Base-by-base conservation (phyloP, 225 moss, liverwort and hornwort species). In the Pseudoscleropodium purum region DNA sequence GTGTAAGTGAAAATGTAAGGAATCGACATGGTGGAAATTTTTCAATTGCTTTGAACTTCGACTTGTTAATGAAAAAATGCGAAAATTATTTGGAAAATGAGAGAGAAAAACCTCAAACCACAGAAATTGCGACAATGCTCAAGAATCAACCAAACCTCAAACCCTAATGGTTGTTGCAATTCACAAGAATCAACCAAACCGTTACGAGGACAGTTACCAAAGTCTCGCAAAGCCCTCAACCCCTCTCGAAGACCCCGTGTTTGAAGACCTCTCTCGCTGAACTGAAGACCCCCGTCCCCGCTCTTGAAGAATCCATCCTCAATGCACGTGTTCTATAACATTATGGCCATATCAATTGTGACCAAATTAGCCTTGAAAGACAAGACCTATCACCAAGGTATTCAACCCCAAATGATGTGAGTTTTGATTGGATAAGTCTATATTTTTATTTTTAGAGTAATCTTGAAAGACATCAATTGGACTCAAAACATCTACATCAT, bases 1-100 rank as follows among this genome's bases (percentile, higher is more conserved):
- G 60, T 82, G 87, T 84, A 87, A 27, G 88, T 88, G 70, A 90
- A 86, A 69, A 91, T 74, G 79, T 93, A 91, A 47, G 86, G 89
- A 74, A 91, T 88, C 18, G 84, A 89, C 93, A 93, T 93, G 30
- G 75, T 56, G 33, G 41, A 25, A n/a, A 43, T 6, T 21, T n/a
- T 52, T 39, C 56, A 39, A 70, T 19, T 56, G 29, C 18, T 68
- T 56, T 26, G 56, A 84, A 21, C 20, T 13, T 69, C 34, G 39
- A 56, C 5, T 54, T 70, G 19, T 25, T 27, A 3, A 3, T 75
- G 25, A 15, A 18, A 24, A 61, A 47, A 13, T 23, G 26, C 6
- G 15, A 7, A 64, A 56, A 3, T 18, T 13, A 29, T n/a, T 43
- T 17, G 7, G 6, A 36, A 64, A 39, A 25, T 4, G 30, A 27